Conservation (phyloP, 75 land plant genomes). For the Sequoiadendron giganteum region DNA sequence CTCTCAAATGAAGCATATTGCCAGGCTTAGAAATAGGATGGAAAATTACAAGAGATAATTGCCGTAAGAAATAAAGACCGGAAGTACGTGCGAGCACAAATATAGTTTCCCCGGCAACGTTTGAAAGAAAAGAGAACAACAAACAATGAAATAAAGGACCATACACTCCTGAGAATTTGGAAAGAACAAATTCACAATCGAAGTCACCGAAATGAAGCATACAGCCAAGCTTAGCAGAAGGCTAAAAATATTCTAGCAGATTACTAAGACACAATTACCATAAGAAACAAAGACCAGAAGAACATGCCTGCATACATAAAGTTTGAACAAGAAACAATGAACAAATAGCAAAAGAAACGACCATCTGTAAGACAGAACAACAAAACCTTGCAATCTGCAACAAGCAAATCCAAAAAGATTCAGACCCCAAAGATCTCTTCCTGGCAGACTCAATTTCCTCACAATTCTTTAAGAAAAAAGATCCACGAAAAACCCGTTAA, state of each 20-base stretch:
- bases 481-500: background rate
- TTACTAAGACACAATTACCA: background rate
- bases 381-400: slow-evolving; percentile 1
- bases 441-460: background rate
- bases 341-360: background rate
- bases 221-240: too few relatives aligned
- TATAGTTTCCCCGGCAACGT: background rate
- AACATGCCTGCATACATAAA: background rate
- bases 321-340: background rate
- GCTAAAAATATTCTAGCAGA: background rate
- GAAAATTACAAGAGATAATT: background rate
- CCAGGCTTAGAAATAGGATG: too few relatives aligned
- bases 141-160: background rate
- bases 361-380: background rate
- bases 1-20: background rate
- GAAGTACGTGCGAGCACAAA: background rate
- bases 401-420: background rate
- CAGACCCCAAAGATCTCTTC: background rate
- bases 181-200: too few relatives aligned
- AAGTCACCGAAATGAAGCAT: background rate
- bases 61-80: background rate
- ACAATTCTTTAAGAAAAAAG: background rate
- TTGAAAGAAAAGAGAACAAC: background rate
- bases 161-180: too few relatives aligned
- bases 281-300: background rate